Conservation (phyloP, 2,329 filamentous ascomycete species). For the Chaetomium sp. region DNA sequence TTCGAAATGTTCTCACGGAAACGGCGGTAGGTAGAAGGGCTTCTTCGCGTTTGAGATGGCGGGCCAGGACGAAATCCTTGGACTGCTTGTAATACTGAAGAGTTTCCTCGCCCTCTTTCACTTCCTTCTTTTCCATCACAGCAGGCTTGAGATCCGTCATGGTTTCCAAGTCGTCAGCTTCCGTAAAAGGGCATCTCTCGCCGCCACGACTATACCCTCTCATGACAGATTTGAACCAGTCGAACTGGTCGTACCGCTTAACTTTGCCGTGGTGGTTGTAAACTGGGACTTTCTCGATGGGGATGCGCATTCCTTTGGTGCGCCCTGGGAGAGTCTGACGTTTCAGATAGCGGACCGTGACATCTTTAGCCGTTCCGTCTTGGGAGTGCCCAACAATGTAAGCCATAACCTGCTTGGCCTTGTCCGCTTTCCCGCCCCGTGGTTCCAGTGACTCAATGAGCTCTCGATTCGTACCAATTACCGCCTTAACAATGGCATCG, state of each 20-base stretch:
- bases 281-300: conserved; percentile 71
- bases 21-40: conserved; percentile 64
- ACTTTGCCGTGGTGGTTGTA: conserved; percentile 73
- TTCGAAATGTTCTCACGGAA: conserved; percentile 67
- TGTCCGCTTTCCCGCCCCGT: conserved; percentile 74
- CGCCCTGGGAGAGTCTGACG: conserved; percentile 77
- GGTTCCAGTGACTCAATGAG: conserved; percentile 72
- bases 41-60: conserved; percentile 88
- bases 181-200: conserved; percentile 50
- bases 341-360: conserved; percentile 85
- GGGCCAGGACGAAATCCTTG: conserved; percentile 74
- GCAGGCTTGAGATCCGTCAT: conserved; percentile 66
- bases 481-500: conserved; percentile 63
- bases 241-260: conserved; percentile 66
- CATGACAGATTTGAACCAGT: conserved; percentile 85
- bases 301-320: conserved; percentile 78
- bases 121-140: conserved; percentile 64
- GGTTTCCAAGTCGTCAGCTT: conserved; percentile 75
- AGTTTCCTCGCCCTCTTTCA: conserved; percentile 71
- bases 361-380: conserved; percentile 88
- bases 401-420: conserved; percentile 79
- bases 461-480: conserved; percentile 66
- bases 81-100: conserved; percentile 85
- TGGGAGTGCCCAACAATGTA: conserved; percentile 79
- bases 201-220: conserved; percentile 57